Evolutionary conservation across 192 early-diverging fungal species (phyloP), one percentile per base, ranked within the genome.

Genomic region (Podila minutissima): DNA sequence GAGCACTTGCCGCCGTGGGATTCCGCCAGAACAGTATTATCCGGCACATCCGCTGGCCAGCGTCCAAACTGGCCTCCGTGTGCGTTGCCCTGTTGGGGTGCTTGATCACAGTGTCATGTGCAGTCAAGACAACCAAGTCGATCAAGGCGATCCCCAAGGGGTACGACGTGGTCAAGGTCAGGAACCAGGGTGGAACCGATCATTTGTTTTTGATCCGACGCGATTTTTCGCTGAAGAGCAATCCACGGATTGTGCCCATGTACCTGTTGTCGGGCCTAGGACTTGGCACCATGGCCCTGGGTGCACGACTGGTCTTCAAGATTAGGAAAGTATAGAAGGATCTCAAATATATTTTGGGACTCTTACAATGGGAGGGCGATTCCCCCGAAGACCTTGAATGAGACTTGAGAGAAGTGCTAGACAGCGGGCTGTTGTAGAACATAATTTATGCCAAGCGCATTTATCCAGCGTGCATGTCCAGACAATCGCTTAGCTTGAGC

Each of bases 241-340:
- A 69, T 46, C 33, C 58, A 11, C n/a, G 67, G 24, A 55, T 73
- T 29, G 66, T 73, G 3, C 77, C 77, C 6, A 72, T 81, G 70
- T 81, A 81, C 58, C 24, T 81, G 12, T 58, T 81, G 9, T 81
- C 77, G 15, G 77, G 77, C 5, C 60, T 81, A 6, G 77, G 77
- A 15, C 46, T 81, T 0, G 77, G 77, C 0, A 81, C 77, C 12
- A 73, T 81, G 8, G n/a, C 73, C 48, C 35, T 81, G 26, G 77
- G 77, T 0, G 67, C 71, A 1, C 71, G 77, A 48, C 61, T 81
- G 22, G 77, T 71, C 26, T 72, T 81, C 62, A 81, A 81, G 59
- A 73, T 73, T 29, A 72, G 37, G 49, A 72, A 64, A 37, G n/a
- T 24, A 31, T 49, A 65, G 2, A 35, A 38, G 20, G 6, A 63